Conservation (phyloP, 148 eudicot species). For the Chenopodium suecicum region DNA sequence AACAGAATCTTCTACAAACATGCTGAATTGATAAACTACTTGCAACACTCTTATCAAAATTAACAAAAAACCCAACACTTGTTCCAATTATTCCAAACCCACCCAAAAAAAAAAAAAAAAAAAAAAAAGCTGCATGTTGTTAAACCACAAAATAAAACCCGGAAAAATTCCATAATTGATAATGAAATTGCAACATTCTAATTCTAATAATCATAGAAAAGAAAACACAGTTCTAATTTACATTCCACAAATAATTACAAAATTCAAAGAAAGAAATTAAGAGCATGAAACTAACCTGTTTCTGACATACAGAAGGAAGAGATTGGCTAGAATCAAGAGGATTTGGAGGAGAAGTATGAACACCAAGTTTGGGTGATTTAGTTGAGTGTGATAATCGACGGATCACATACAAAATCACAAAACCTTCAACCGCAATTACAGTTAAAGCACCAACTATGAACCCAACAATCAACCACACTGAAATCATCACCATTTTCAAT, state of each 20-base stretch:
- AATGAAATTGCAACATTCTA: not conserved
- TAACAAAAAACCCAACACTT: no score
- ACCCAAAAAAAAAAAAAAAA: no score
- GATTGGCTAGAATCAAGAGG: constrained; percentile 23
- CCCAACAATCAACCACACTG: constrained; percentile 16
- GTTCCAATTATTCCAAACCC: no score
- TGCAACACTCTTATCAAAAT: not conserved
- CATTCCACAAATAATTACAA: not conserved
- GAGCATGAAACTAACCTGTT: constrained; percentile 18
- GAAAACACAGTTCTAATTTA: not conserved
- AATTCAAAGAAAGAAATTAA: not conserved
- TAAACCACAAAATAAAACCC: not conserved
- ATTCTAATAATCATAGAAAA: no score
- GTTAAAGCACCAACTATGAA: constrained; percentile 22
- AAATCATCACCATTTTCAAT: constrained; percentile 8
- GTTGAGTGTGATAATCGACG: constrained; percentile 10
- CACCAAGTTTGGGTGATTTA: constrained; percentile 1
- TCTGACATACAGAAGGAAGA: constrained; percentile 23
- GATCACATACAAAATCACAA: constrained; percentile 18
- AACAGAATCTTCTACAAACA: no score
- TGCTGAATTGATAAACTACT: not conserved
- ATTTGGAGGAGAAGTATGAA: not conserved
- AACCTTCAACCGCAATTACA: constrained; percentile 23
- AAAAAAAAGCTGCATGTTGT: not conserved
- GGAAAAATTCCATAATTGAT: not conserved